Conservation (phyloP, 2,329 filamentous ascomycete species). For the Calonectria ilicicola region DNA sequence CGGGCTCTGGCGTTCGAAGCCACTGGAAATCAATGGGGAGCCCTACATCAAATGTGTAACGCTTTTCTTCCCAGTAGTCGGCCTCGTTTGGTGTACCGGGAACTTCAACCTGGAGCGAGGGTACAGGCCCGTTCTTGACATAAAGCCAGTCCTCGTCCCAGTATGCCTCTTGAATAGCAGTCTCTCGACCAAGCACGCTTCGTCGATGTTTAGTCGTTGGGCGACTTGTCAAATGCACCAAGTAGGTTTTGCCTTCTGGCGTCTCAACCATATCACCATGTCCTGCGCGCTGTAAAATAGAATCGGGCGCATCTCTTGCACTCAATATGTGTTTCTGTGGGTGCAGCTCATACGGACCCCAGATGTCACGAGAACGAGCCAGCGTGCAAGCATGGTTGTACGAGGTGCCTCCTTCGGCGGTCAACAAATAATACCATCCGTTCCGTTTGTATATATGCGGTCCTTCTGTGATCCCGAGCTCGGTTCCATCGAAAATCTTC, state of each 20-base stretch:
- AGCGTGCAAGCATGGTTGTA: conserved; percentile 72
- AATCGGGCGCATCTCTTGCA: conserved; percentile 60
- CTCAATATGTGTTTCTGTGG: conserved; percentile 69
- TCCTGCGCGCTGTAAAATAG: conserved; percentile 63
- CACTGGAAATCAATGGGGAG: conserved; percentile 68
- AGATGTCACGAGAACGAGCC: conserved; percentile 61
- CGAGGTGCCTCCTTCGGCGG: conserved; percentile 70
- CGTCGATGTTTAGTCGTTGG: conserved; percentile 63
- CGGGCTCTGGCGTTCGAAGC: conserved; percentile 67
- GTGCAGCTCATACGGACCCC: conserved; percentile 72
- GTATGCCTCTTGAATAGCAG: conserved; percentile 68
- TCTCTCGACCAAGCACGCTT: conserved; percentile 67
- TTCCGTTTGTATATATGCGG: conserved; percentile 70
- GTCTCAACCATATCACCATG: conserved; percentile 68
- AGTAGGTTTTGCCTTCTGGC: conserved; percentile 63
- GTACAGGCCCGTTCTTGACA: conserved; percentile 68
- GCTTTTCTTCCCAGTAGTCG: conserved; percentile 61
- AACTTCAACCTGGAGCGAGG: conserved; percentile 64
- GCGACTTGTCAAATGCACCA: conserved; percentile 65
- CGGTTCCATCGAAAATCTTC: conserved; percentile 67
- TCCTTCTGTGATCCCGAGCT: conserved; percentile 65
- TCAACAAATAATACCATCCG: conserved; percentile 70
- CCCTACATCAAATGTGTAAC: conserved; percentile 59
- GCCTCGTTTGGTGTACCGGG: conserved; percentile 59
- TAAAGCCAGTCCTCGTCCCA: conserved; percentile 75